These are phyloP conservation scores for Striga asiatica DNA, from an alignment of 257 asterid species.

Conservation along the genomic window DNA sequence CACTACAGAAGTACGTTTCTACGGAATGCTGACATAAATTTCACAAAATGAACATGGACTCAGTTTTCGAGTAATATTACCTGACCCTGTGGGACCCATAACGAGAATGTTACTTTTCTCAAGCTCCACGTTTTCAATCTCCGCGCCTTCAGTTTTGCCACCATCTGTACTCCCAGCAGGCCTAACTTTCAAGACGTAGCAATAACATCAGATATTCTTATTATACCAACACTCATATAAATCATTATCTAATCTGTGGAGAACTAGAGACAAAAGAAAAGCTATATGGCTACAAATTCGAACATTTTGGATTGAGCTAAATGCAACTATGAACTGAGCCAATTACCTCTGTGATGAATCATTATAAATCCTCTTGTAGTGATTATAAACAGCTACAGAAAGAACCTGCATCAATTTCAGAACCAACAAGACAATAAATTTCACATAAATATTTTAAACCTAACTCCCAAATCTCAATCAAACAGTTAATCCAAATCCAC, in stretches of 20 bases:
- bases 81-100: conserved; percentile 99
- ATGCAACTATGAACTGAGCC: conserved; percentile 13
- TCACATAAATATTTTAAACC: background rate
- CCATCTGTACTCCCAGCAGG: conserved; percentile 48
- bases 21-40: background rate
- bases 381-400: conserved; percentile 95
- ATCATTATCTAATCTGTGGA: conserved; percentile 2
- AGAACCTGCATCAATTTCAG: conserved; percentile 57
- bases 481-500: background rate
- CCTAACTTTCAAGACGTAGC: conserved; percentile 57
- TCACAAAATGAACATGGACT: background rate
- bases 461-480: background rate
- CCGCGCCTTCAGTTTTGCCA: conserved; percentile 41
- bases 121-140: conserved; percentile 69
- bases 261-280: background rate
- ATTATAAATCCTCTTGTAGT: conserved; percentile 86
- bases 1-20: background rate
- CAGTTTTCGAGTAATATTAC: conserved; percentile 39
- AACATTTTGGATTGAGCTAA: background rate
- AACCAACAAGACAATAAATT: conserved; percentile 1
- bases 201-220: conserved; percentile 22
- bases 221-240: conserved; percentile 1
- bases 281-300: background rate
- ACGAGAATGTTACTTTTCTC: conserved; percentile 98
- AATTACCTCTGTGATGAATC: conserved; percentile 75